Base-by-base conservation (phyloP, 1,284 basidiomycete genomes). In the Pascua sp. region DNA sequence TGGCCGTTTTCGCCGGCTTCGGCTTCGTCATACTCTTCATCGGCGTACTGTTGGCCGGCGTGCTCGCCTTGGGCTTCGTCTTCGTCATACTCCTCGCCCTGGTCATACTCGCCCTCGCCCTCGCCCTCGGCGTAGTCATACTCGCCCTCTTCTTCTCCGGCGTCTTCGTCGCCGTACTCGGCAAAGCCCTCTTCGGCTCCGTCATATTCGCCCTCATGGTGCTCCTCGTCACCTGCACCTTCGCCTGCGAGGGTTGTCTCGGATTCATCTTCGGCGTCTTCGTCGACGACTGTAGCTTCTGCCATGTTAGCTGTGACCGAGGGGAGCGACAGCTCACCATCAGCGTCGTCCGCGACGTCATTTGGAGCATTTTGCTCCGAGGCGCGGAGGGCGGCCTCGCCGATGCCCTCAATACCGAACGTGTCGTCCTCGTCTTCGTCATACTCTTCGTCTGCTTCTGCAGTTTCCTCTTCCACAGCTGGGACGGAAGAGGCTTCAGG, bases 361-460 rank as follows among this genome's bases (percentile, higher is more conserved):
- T 44, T 24, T 15, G 39, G 11, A 10, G 18, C 47, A 11, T n/a
- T 18, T 39, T 50, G 42, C 10, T 55, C 59, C 12, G 55, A 57
- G n/a, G 51, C 55, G 15, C 43, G 46, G 8, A 60, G 32, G 5
- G 59, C 59, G 12, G 49, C 47, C 9, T 60, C 59, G 11, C 52
- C 59, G 15, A 60, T 60, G 12, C 49, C 36, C 11, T 60, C 46
- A 41, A 60, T 42, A n/a, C 59, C 59, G 49, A 51, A 60, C 49
- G 53, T 51, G 41, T 60, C 59, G 24, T 24, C 47, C 12, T n/a
- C 47, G 11, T 44, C 51, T 17, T 41, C 54, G 15, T 41, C 49
- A 2, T 49, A 42, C 12, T 50, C 57, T 8, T 51, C 49, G 15
- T 56, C 42, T 11, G 15, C 38, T 48, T 55, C 47, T 18, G 41